Percentiles rank a stretch among this genome's conserved stretches.
phyloP scores from a whole-genome alignment of 768 basidiomycete genomes.

The Suillus discolor region DNA sequence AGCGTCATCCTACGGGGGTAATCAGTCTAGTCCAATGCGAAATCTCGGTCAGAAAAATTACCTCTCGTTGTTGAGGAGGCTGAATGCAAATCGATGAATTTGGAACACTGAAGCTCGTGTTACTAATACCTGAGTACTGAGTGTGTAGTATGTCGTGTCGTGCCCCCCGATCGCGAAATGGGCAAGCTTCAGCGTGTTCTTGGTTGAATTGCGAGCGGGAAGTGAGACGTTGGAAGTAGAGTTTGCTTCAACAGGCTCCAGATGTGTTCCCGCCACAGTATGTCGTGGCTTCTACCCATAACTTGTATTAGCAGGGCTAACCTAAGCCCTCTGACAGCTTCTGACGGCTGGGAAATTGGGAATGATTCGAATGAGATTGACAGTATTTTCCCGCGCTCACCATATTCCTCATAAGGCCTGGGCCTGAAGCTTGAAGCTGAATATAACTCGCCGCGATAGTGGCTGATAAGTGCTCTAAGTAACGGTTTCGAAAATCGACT shows the following conservation, averaged over 20 bases:
- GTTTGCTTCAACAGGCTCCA: not conserved
- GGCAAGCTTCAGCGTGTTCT: not conserved
- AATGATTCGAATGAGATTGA: not conserved
- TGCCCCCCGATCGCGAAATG: not conserved
- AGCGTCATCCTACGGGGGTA: not conserved
- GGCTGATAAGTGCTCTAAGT: no score
- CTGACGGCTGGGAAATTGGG: no score
- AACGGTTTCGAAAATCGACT: no score
- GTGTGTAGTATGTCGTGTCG: not conserved
- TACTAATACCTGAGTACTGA: not conserved
- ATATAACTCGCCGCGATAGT: no score
- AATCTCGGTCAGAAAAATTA: not conserved
- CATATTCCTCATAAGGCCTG: no score
- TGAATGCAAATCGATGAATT: constrained; percentile 1
- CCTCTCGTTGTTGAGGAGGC: not conserved
- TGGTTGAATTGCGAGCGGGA: not conserved
- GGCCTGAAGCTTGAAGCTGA: no score
- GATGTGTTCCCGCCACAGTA: not conserved
- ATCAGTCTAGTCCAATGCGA: not conserved
- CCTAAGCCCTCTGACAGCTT: no score
- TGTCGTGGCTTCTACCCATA: not conserved
- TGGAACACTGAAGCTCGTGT: constrained; percentile 15
- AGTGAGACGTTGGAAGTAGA: not conserved
- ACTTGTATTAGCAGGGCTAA: not conserved
- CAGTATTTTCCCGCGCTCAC: not conserved